phyloP scores from a whole-genome alignment of 768 basidiomycete species.

The Lactarius pseudohatsudake region DNA sequence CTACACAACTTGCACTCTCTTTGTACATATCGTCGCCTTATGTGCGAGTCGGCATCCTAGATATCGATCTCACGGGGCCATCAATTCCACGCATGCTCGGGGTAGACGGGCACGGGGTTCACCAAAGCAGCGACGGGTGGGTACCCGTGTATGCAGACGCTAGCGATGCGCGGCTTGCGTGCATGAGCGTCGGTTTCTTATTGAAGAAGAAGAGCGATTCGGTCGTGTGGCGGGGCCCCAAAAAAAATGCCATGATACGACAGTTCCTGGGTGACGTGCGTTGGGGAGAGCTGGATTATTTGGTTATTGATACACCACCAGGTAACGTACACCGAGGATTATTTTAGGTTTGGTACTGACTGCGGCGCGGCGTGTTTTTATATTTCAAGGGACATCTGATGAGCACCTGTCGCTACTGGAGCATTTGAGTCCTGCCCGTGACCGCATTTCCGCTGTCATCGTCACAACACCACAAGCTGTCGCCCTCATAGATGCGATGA shows the following conservation, averaged over 20 bases:
- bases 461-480: conserved; percentile 99
- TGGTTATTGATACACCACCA: conserved; percentile 96
- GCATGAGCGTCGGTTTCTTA: conserved; percentile 97
- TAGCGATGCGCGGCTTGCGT: conserved; percentile 67
- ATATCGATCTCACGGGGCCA: conserved; percentile 92
- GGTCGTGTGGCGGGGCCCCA: conserved; percentile 97
- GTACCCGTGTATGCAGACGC: conserved; percentile 97
- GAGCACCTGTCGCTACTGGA: conserved; percentile 96
- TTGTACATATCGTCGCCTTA: conserved; percentile 68
- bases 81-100: conserved; percentile 96
- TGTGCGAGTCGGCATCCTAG: conserved; percentile 82
- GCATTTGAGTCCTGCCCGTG: conserved; percentile 83
- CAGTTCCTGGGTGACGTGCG: conserved; percentile 94
- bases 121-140: conserved; percentile 96
- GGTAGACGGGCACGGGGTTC: conserved; percentile 80
- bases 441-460: conserved; percentile 77
- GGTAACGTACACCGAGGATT: conserved; percentile 48
- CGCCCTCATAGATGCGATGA: conserved; percentile 91
- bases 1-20: conserved; percentile 87
- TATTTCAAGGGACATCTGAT: conserved; percentile 87
- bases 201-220: conserved; percentile 88
- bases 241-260: conserved; percentile 97
- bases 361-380: neutral
- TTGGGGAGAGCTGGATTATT: conserved; percentile 92
- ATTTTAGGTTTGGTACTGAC: neutral